Evolutionary conservation across 2,329 filamentous ascomycete genomes (phyloP), one percentile per base, ranked within the genome.

Genomic region (Shiraia bambusicola): DNA sequence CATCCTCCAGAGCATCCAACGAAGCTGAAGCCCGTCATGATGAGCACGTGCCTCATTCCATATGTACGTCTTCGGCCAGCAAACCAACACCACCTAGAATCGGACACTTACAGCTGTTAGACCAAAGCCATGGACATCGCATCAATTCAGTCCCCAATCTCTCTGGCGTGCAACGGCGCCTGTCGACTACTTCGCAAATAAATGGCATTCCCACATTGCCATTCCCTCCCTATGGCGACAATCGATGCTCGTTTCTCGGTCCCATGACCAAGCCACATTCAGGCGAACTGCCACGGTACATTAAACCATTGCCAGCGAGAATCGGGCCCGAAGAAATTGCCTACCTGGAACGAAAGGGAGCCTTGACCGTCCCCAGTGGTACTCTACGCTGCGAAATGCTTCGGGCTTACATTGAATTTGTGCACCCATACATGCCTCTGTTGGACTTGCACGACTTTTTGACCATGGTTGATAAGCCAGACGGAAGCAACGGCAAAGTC

Each of bases 401-500:
- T 12, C 83, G 84, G 56, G 83, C 83, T 28, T 96, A 93, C 58
- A 78, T 92, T 47, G 87, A 95, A 71, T 95, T 86, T 65, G 89
- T 96, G 6, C 87, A 96, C 66, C 89, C 91, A 1, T 96, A 88
- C 66, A 95, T 96, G 88, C 92, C 92, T 16, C 75, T 95, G 24
- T 72, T 96, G 49, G 89, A 84, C 45, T 57, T 84, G 34, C 76
- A 82, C 49, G 80, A 83, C 24, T 80, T 84, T 42, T 61, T 84
- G 8, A 66, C 72, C 35, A 76, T 79, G 31, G 77, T 90, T 50
- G 81, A 83, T 56, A 75, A 77, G 42, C 75, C 78, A 9, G 86
- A 93, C 64, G 87, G 87, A 11, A 76, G 79, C 33, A 77, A 81
- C 54, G 84, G 85, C 8, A 84, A 83, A 62, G 78, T 90, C 59